Evolutionary conservation across 495 filamentous ascomycete genomes (phyloP).

Genomic region (Penicillium diatomitis): DNA sequence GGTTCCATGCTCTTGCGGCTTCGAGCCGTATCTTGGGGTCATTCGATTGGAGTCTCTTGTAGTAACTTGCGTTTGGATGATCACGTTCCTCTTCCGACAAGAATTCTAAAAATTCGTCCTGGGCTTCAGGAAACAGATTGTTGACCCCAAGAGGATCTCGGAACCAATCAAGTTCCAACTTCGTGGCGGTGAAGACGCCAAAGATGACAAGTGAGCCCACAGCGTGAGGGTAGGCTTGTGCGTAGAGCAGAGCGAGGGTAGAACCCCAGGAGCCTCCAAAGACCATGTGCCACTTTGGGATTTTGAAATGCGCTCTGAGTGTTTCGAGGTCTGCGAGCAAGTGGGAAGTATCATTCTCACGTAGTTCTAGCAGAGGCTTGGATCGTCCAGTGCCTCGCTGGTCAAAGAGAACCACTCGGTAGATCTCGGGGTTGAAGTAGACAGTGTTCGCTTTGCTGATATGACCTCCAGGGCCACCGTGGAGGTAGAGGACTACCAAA

Average conservation of each 20-base stretch:
- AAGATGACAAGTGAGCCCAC: conserved; percentile 27
- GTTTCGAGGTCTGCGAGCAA: conserved; percentile 37
- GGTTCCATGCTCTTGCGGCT: conserved; percentile 23
- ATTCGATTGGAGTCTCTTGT: conserved; percentile 17
- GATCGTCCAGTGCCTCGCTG: conserved; percentile 40
- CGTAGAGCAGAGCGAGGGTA: conserved; percentile 32
- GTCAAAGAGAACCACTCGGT: conserved; percentile 37
- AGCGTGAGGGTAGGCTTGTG: conserved; percentile 29
- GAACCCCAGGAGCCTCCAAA: conserved; percentile 44
- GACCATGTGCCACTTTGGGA: conserved; percentile 36
- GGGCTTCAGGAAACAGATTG: conserved; percentile 32
- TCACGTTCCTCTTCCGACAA: conserved; percentile 24
- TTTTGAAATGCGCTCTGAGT: conserved; percentile 28
- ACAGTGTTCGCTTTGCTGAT: conserved; percentile 24
- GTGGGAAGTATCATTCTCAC: conserved; percentile 35
- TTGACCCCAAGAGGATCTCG: conserved; percentile 12
- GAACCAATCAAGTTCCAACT: conserved; percentile 23
- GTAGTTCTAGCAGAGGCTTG: conserved; percentile 24
- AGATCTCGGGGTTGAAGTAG: conserved; percentile 37
- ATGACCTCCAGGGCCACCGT: conserved; percentile 36
- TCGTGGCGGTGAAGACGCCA: conserved; percentile 30
- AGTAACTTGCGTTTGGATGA: conserved; percentile 22
- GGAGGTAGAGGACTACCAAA: conserved; percentile 30
- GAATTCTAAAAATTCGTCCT: conserved; percentile 25
- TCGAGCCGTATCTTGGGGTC: conserved; percentile 1